A percentile compares a stretch with the other conserved stretches of the same genome.
phyloP scores from a whole-genome alignment of 306 rosid genomes.

The Acacia confusa region DNA sequence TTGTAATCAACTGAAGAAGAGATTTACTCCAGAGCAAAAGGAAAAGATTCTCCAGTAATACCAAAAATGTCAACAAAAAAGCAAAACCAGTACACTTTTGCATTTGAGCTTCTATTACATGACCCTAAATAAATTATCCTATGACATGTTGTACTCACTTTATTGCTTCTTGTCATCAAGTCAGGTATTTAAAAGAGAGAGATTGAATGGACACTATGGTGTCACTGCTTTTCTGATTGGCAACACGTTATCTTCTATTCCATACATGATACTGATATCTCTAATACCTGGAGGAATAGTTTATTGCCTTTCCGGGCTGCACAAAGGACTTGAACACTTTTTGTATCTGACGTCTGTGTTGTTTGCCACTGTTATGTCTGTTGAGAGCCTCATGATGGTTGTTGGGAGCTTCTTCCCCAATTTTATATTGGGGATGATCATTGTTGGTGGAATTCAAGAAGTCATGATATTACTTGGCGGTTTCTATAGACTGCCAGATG shows the following conservation, averaged over 20 bases:
- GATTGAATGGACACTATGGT: slow-evolving; percentile 70
- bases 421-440: slow-evolving; percentile 65
- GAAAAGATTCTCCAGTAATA: background rate
- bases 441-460: slow-evolving; percentile 65
- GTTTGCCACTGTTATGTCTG: slow-evolving; percentile 46
- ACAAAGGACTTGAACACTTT: slow-evolving; percentile 41
- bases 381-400: slow-evolving; percentile 77
- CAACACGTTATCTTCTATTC: slow-evolving; percentile 62
- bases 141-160: background rate
- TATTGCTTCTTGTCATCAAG: slow-evolving; percentile 3
- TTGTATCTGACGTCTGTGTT: slow-evolving; percentile 39
- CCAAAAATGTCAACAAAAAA: background rate
- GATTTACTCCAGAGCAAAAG: background rate
- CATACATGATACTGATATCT: slow-evolving; percentile 51
- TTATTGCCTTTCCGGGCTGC: slow-evolving; percentile 61
- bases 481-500: slow-evolving; percentile 47
- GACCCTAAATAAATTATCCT: background rate
- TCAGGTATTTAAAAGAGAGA: slow-evolving; percentile 68
- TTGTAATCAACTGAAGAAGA: background rate
- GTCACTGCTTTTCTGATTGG: slow-evolving; percentile 50
- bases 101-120: background rate
- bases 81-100: background rate
- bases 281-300: slow-evolving; percentile 54
- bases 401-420: slow-evolving; percentile 67
- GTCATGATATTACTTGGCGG: slow-evolving; percentile 47